These are phyloP conservation scores for Aethionema arabicum DNA, from an alignment of 345 rosid species.

Conservation along the genomic window DNA sequence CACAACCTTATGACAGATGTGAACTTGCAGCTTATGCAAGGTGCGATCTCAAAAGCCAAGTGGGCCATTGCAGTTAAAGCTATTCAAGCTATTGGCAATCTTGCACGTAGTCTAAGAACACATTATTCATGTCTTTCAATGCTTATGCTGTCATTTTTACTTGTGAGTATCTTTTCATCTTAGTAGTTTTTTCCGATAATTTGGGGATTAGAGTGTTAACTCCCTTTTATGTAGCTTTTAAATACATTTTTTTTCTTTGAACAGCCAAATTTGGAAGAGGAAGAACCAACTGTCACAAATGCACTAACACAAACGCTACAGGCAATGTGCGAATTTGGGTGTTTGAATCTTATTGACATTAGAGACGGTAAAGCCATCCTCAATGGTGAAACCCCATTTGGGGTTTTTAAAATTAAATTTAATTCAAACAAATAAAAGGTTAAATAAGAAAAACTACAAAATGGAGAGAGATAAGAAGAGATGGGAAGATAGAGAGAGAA, in stretches of 20 bases:
- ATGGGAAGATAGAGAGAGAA: too few relatives aligned
- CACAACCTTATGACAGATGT: too few relatives aligned
- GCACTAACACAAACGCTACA: slow-evolving; percentile 86
- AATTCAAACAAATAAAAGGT: too few relatives aligned
- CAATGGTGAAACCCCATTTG: too few relatives aligned
- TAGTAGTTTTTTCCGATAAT: neutral
- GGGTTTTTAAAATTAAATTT: too few relatives aligned
- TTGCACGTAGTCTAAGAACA: slow-evolving; percentile 83
- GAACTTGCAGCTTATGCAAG: slow-evolving; percentile 73
- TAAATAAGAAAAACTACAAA: too few relatives aligned
- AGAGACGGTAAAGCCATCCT: too few relatives aligned
- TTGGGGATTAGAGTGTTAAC: slow-evolving; percentile 11
- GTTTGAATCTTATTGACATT: slow-evolving; percentile 76
- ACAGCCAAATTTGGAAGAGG: slow-evolving; percentile 98
- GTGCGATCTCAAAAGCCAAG: slow-evolving; percentile 95
- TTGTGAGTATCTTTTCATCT: slow-evolving; percentile 49
- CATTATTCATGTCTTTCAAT: slow-evolving; percentile 91
- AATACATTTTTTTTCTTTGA: slow-evolving; percentile 29
- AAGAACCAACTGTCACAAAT: slow-evolving; percentile 75
- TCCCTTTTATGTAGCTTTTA: slow-evolving; percentile 21
- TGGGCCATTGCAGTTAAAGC: slow-evolving; percentile 98
- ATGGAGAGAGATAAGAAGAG: too few relatives aligned
- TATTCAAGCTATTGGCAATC: slow-evolving; percentile 94
- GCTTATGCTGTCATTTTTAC: slow-evolving; percentile 77
- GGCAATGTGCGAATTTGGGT: slow-evolving; percentile 87